phyloP scores from a whole-genome alignment of 192 early-diverging fungal genomes.

The Backusella morwellensis region DNA sequence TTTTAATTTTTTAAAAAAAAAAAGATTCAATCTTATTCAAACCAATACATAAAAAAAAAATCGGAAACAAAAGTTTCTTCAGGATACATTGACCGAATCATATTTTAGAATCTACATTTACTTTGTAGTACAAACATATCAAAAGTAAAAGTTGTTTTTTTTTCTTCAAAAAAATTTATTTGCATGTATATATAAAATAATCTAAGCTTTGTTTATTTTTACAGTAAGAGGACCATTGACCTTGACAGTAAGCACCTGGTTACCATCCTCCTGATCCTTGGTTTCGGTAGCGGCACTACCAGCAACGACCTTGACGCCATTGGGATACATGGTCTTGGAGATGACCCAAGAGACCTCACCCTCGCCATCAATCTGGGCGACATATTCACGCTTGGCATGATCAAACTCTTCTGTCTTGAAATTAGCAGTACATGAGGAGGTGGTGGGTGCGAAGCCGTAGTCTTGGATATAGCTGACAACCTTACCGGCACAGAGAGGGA shows the following conservation, averaged over 20 bases:
- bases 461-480: conserved; percentile 45
- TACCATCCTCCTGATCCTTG: conserved; percentile 8
- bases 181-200: neutral
- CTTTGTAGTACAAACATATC: neutral
- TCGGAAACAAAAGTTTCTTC: neutral
- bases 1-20: too few species aligned
- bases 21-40: too few species aligned
- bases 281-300: conserved; percentile 20
- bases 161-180: neutral
- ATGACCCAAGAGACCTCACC: conserved; percentile 25
- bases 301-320: conserved; percentile 46
- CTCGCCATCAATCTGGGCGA: conserved; percentile 27
- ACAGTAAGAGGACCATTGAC: conserved; percentile 29
- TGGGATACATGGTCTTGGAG: conserved; percentile 46
- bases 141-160: neutral
- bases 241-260: conserved; percentile 14
- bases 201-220: conserved; percentile 28
- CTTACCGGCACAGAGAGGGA: conserved; percentile 45
- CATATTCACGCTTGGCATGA: conserved; percentile 32
- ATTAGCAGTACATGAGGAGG: conserved; percentile 22
- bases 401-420: conserved; percentile 39
- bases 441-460: conserved; percentile 47
- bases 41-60: too few species aligned
- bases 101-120: neutral
- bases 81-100: neutral